These are phyloP conservation scores for Penicillium crystallinum DNA, from an alignment of 495 filamentous ascomycete genomes.

Conservation along the genomic window DNA sequence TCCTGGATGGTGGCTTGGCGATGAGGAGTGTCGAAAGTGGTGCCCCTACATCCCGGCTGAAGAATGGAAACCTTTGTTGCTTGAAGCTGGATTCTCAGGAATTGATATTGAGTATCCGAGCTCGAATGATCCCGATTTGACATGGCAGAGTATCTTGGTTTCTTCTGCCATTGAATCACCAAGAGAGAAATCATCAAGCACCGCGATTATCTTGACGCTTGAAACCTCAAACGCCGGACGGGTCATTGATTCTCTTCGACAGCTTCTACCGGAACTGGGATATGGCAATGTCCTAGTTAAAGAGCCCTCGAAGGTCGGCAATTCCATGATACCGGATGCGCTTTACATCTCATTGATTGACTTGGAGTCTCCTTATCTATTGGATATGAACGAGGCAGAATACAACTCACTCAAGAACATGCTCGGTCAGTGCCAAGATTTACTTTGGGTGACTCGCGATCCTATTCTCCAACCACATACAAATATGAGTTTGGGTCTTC, in stretches of 20 bases:
- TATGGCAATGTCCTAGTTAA: background rate
- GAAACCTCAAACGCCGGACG: background rate
- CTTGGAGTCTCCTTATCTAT: slow-evolving; percentile 7
- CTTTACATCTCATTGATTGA: slow-evolving; percentile 17
- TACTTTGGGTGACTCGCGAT: slow-evolving; percentile 37
- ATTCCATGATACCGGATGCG: background rate
- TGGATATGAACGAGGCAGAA: background rate
- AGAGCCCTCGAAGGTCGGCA: background rate
- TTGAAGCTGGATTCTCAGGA: slow-evolving; percentile 22
- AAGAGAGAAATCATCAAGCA: background rate
- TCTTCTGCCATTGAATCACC: slow-evolving; percentile 14
- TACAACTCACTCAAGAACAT: slow-evolving; percentile 15
- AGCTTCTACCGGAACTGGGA: background rate
- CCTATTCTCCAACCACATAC: background rate
- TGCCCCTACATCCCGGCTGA: slow-evolving; percentile 23
- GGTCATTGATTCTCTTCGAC: background rate
- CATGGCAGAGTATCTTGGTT: slow-evolving; percentile 26
- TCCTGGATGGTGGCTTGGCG: slow-evolving; percentile 50
- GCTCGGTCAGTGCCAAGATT: slow-evolving; percentile 17
- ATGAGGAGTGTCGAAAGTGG: slow-evolving; percentile 23
- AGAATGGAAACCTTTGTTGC: slow-evolving; percentile 19
- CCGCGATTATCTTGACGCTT: slow-evolving; percentile 11
- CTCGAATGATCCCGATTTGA: slow-evolving; percentile 17
- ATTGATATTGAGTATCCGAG: slow-evolving; percentile 28
- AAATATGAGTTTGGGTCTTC: slow-evolving; percentile 19